phyloP scores from a whole-genome alignment of 148 eudicot species.

The Amaranthus palmeri region DNA sequence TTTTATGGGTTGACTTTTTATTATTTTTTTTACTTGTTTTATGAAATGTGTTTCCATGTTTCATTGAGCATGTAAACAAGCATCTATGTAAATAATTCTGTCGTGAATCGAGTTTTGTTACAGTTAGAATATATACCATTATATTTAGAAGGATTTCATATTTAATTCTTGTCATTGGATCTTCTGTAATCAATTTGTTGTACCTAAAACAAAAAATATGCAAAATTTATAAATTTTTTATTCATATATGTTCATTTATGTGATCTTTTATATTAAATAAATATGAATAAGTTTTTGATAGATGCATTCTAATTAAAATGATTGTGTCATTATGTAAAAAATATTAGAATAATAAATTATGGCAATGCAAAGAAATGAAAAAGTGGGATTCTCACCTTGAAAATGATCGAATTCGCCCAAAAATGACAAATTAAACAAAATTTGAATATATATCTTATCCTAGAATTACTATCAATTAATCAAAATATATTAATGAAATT shows the following conservation, averaged over 20 bases:
- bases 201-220: no score
- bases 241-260: neutral
- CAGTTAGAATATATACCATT: neutral
- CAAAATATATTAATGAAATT: neutral
- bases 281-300: neutral
- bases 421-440: neutral
- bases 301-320: no score
- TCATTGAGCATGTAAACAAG: neutral
- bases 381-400: slow-evolving; percentile 1
- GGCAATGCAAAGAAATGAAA: no score
- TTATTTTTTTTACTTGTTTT: neutral
- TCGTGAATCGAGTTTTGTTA: no score
- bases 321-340: no score
- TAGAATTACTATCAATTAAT: neutral
- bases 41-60: slow-evolving; percentile 24
- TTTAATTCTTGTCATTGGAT: no score
- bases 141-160: neutral
- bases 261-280: neutral
- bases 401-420: neutral
- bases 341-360: neutral
- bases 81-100: neutral
- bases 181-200: no score
- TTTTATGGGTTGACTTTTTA: slow-evolving; percentile 22
- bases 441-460: neutral
- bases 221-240: neutral